Conservation (phyloP, 306 rosid species). For the Citrullus amarus region DNA sequence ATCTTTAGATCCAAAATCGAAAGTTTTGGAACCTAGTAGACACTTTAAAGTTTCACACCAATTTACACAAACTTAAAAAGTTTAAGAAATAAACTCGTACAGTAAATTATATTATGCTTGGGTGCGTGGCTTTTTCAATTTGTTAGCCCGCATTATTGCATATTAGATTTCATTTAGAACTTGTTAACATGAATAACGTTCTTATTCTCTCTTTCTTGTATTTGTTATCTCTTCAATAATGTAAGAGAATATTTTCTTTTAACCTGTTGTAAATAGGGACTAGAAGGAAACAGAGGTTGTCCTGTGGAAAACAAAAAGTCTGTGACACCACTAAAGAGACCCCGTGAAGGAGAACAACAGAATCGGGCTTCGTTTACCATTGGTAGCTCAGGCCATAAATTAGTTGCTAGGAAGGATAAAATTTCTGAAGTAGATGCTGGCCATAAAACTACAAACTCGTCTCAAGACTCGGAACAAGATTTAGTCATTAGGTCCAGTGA, state of each 20-base stretch:
- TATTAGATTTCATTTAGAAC: not conserved
- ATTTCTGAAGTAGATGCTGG: not conserved
- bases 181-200: not conserved
- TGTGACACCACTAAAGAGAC: not conserved
- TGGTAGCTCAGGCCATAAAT: constrained; percentile 4
- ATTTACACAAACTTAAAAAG: not conserved
- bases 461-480: not conserved
- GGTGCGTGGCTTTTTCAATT: not conserved
- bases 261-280: not conserved
- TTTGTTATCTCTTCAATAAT: not conserved
- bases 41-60: not conserved
- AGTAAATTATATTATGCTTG: not conserved
- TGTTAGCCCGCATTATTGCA: not conserved
- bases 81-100: not conserved
- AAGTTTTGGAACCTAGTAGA: not conserved
- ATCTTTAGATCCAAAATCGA: not conserved
- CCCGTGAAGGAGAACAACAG: not conserved
- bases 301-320: not conserved
- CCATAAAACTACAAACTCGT: not conserved
- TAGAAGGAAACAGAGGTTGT: not conserved
- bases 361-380: not conserved
- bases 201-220: not conserved
- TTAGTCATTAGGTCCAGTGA: not conserved
- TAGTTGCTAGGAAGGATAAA: not conserved
- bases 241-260: not conserved